These are phyloP conservation scores for Pseudomicrostroma phylloplanum DNA, from an alignment of 1,284 basidiomycete genomes.

Conservation along the genomic window DNA sequence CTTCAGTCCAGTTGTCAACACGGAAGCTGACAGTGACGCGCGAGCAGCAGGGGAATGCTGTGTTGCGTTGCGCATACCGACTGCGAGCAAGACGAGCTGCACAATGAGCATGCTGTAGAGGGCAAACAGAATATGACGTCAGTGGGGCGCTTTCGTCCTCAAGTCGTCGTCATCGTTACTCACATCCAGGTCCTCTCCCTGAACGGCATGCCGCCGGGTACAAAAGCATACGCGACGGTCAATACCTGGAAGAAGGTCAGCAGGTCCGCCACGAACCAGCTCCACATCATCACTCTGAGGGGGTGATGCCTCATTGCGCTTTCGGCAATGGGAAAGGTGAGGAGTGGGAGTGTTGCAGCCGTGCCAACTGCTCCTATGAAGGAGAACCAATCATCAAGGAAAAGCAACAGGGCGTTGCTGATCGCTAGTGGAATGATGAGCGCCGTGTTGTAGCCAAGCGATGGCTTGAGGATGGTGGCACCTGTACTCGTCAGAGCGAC, in stretches of 20 bases:
- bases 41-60: neutral
- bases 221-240: slow-evolving; percentile 89
- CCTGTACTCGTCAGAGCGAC: slow-evolving; percentile 60
- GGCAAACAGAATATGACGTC: neutral
- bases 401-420: slow-evolving; percentile 15
- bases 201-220: slow-evolving; percentile 72
- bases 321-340: slow-evolving; percentile 25
- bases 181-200: slow-evolving; percentile 67
- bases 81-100: slow-evolving; percentile 23
- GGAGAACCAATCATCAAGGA: slow-evolving; percentile 63
- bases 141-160: no score
- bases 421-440: slow-evolving; percentile 4
- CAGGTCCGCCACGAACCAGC: slow-evolving; percentile 35
- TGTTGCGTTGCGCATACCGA: slow-evolving; percentile 4
- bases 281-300: slow-evolving; percentile 28
- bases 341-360: slow-evolving; percentile 59
- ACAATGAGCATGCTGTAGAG: slow-evolving; percentile 45
- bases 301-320: slow-evolving; percentile 36
- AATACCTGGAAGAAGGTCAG: slow-evolving; percentile 53
- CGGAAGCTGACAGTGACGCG: neutral
- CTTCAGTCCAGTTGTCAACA: neutral
- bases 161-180: slow-evolving; percentile 8
- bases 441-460: neutral
- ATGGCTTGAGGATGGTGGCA: slow-evolving; percentile 9
- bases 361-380: slow-evolving; percentile 67